Percentiles rank a stretch among this genome's conserved stretches.
These are phyloP conservation scores for Paecilomyces variotii DNA, from an alignment of 2,329 filamentous ascomycete species.

Conservation along the genomic window DNA sequence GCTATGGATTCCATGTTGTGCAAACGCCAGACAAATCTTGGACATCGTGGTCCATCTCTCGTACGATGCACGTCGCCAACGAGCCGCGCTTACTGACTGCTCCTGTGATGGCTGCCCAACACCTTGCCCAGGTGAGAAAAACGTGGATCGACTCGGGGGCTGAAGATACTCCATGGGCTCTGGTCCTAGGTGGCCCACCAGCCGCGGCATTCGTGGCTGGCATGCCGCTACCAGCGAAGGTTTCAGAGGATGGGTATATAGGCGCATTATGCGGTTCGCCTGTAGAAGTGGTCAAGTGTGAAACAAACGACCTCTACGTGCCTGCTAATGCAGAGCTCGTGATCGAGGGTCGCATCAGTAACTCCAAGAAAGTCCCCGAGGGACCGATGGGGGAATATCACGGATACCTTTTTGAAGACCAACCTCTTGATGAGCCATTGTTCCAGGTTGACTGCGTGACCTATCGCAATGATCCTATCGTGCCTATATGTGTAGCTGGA, in stretches of 20 bases:
- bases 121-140: conserved; percentile 11
- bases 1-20: conserved; percentile 13
- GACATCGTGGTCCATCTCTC: conserved; percentile 15
- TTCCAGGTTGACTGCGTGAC: conserved; percentile 13
- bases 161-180: conserved; percentile 13
- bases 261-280: conserved; percentile 10
- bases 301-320: conserved; percentile 13
- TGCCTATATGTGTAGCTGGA: conserved; percentile 11
- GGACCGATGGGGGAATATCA: conserved; percentile 16
- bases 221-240: conserved; percentile 9
- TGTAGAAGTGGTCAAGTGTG: conserved; percentile 14
- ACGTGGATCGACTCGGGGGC: conserved; percentile 12
- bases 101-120: conserved; percentile 12
- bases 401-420: conserved; percentile 8
- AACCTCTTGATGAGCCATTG: conserved; percentile 6
- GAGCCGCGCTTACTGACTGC: conserved; percentile 8
- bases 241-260: conserved; percentile 8
- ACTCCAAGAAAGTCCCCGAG: conserved; percentile 9
- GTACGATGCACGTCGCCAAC: conserved; percentile 10
- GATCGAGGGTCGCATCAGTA: conserved; percentile 12
- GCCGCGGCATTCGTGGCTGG: conserved; percentile 11
- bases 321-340: conserved; percentile 14
- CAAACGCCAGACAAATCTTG: conserved; percentile 12
- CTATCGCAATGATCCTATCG: conserved; percentile 10
- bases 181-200: conserved; percentile 12